phyloP scores from a whole-genome alignment of 306 rosid genomes.

The Oxytropis ochrocephala region DNA sequence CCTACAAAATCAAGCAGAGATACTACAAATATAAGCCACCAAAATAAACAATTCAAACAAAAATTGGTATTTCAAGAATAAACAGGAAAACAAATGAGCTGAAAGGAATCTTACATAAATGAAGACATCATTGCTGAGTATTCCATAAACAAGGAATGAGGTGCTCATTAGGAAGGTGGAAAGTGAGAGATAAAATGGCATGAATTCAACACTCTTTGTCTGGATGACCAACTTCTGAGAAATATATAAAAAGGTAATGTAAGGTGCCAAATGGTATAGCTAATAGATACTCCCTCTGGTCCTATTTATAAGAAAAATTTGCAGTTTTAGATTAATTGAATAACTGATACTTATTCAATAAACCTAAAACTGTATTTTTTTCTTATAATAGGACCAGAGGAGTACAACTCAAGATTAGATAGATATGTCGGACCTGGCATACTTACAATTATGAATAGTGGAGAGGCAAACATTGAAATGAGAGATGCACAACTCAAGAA shows the following conservation, averaged over 20 bases:
- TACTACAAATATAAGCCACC: neutral
- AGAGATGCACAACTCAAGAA: slow-evolving; percentile 67
- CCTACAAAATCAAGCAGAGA: slow-evolving; percentile 38
- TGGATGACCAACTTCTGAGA: slow-evolving; percentile 80
- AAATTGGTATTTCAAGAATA: neutral
- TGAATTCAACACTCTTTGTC: slow-evolving; percentile 79
- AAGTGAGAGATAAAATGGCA: slow-evolving; percentile 94
- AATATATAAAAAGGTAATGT: neutral
- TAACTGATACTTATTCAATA: too few relatives aligned
- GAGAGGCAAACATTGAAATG: slow-evolving; percentile 94
- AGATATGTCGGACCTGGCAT: neutral
- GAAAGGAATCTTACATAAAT: slow-evolving; percentile 55
- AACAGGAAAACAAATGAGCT: neutral
- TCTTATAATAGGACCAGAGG: too few relatives aligned
- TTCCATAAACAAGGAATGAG: slow-evolving; percentile 67
- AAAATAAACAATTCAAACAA: neutral
- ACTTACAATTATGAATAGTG: slow-evolving; percentile 86
- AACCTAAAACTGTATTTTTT: too few relatives aligned
- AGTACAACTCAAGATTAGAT: neutral
- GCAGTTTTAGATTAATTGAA: too few relatives aligned
- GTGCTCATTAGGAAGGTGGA: slow-evolving; percentile 85
- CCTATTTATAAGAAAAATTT: too few relatives aligned
- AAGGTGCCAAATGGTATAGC: neutral
- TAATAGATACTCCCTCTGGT: too few relatives aligned
- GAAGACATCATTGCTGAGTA: slow-evolving; percentile 55